Evolutionary conservation across 257 asterid genomes (phyloP).

Genomic region (Striga asiatica): DNA sequence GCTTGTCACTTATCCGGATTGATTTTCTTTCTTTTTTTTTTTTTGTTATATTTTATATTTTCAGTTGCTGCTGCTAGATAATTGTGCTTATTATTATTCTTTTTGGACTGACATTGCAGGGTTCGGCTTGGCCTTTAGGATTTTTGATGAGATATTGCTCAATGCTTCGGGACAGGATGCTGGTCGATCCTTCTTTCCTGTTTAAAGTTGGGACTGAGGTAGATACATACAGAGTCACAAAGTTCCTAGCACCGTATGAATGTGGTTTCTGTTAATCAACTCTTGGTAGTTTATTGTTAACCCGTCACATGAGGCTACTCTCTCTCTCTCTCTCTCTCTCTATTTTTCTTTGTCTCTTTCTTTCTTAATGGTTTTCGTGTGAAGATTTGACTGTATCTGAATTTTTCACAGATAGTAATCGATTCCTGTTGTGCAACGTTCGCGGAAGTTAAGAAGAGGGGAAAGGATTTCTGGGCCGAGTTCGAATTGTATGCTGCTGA

Average conservation of each 20-base stretch:
- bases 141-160: slow-evolving; percentile 69
- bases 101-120: slow-evolving; percentile 32
- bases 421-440: slow-evolving; percentile 97
- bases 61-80: no score
- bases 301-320: no score
- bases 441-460: slow-evolving; percentile 94
- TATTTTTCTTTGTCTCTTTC: no score
- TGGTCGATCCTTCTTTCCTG: slow-evolving; percentile 88
- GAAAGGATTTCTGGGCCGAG: slow-evolving; percentile 93
- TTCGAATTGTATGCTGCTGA: slow-evolving; percentile 95
- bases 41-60: no score
- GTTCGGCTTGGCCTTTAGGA: slow-evolving; percentile 70
- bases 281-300: background rate
- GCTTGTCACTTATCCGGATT: background rate
- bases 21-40: no score
- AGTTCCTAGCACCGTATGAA: background rate
- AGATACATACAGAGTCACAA: slow-evolving; percentile 11
- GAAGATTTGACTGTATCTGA: slow-evolving; percentile 3
- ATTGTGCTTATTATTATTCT: background rate
- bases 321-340: no score
- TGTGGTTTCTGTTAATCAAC: background rate
- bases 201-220: slow-evolving; percentile 97
- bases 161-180: slow-evolving; percentile 85
- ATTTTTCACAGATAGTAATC: slow-evolving; percentile 51
- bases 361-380: background rate